A percentile compares a stretch with the other conserved stretches of the same genome.
Conservation (phyloP, 2,329 filamentous ascomycete genomes). For the Pseudogymnoascus sp. region DNA sequence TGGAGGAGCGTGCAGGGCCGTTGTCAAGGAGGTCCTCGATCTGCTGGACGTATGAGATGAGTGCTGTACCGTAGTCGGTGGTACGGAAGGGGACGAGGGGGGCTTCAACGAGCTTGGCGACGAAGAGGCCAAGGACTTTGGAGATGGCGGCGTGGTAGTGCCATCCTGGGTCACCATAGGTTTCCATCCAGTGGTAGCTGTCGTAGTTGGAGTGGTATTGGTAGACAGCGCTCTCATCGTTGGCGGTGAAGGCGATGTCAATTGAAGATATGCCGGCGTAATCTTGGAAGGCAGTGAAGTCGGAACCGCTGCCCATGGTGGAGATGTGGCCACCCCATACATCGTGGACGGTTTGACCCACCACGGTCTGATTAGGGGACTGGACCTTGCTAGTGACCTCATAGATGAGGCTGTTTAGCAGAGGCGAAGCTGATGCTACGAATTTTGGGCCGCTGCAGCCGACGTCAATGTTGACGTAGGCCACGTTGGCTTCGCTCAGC, state of each 20-base stretch:
- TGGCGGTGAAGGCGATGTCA: conserved; percentile 44
- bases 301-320: conserved; percentile 56
- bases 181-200: conserved; percentile 75
- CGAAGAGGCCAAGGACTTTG: conserved; percentile 43
- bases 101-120: conserved; percentile 39
- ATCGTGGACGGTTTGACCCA: conserved; percentile 32
- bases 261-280: conserved; percentile 41
- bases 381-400: conserved; percentile 44
- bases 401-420: conserved; percentile 53
- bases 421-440: conserved; percentile 46
- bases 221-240: conserved; percentile 44
- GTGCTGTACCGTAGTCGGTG: conserved; percentile 33
- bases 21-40: conserved; percentile 24
- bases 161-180: conserved; percentile 59
- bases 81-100: conserved; percentile 44
- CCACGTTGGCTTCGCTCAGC: conserved; percentile 59
- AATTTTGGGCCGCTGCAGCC: conserved; percentile 52
- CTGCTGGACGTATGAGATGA: conserved; percentile 24
- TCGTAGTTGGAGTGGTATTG: conserved; percentile 84
- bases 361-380: conserved; percentile 29
- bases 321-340: conserved; percentile 44
- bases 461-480: conserved; percentile 75
- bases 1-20: conserved; percentile 11
- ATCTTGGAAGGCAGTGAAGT: conserved; percentile 61
- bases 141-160: conserved; percentile 52